phyloP scores from a whole-genome alignment of 1,284 basidiomycete species.

The Trametes versicolor region DNA sequence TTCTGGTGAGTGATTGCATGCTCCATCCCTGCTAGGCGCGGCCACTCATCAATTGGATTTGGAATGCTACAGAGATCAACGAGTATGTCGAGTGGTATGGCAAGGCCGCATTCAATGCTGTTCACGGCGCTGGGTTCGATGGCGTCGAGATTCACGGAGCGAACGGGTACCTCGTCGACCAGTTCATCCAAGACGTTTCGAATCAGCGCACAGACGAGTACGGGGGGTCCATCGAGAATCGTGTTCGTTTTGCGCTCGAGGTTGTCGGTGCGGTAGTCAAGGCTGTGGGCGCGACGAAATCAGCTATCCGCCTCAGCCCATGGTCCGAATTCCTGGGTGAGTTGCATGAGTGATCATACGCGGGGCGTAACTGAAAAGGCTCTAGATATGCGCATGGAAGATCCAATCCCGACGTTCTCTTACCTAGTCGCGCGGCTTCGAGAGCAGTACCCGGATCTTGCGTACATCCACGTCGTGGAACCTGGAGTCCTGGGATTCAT shows the following conservation, averaged over 20 bases:
- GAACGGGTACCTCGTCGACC: slow-evolving; percentile 51
- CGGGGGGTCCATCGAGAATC: slow-evolving; percentile 62
- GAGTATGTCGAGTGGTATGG: slow-evolving; percentile 38
- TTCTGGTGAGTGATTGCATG: slow-evolving; percentile 5
- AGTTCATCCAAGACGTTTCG: slow-evolving; percentile 48
- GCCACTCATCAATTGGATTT: neutral
- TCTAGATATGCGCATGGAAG: slow-evolving; percentile 50
- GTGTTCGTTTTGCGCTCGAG: slow-evolving; percentile 56
- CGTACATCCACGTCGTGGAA: slow-evolving; percentile 60
- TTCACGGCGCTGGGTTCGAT: slow-evolving; percentile 45
- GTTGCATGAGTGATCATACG: neutral
- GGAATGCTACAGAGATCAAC: slow-evolving; percentile 37
- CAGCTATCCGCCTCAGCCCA: slow-evolving; percentile 62
- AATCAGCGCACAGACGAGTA: slow-evolving; percentile 67
- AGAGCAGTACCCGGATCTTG: slow-evolving; percentile 50
- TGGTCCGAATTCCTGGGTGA: slow-evolving; percentile 52
- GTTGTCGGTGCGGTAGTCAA: slow-evolving; percentile 54
- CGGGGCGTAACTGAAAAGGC: too few species aligned
- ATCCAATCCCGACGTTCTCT: slow-evolving; percentile 49
- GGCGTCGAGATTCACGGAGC: slow-evolving; percentile 48
- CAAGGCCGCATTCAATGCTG: slow-evolving; percentile 39
- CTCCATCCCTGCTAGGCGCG: neutral
- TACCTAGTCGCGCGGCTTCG: slow-evolving; percentile 42
- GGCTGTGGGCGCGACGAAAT: slow-evolving; percentile 50
- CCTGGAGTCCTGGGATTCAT: slow-evolving; percentile 36